These are phyloP conservation scores for Aspergillus sp. DNA, from an alignment of 2,329 filamentous ascomycete species.

Conservation along the genomic window DNA sequence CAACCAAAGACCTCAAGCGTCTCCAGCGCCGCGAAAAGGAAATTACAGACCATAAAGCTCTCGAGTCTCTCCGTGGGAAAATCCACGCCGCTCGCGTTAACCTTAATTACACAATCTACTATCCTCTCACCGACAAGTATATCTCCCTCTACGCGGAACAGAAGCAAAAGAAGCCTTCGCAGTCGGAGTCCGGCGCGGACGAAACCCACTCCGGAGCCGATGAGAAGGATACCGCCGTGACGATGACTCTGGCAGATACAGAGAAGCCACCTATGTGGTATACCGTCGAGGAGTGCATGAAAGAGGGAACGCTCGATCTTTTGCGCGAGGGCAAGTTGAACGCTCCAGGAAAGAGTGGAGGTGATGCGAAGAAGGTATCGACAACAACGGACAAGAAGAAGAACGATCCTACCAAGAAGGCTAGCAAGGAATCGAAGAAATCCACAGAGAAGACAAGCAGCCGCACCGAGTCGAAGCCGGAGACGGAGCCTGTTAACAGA, in stretches of 20 bases:
- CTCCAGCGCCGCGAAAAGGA: slow-evolving; percentile 35
- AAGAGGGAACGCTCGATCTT: slow-evolving; percentile 35
- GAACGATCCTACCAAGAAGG: slow-evolving; percentile 8
- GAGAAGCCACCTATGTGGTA: slow-evolving; percentile 40
- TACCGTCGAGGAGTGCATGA: slow-evolving; percentile 39
- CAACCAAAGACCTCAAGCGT: slow-evolving; percentile 32
- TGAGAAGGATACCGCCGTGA: background rate
- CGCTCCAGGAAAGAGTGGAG: background rate
- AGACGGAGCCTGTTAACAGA: slow-evolving; percentile 3
- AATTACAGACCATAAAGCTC: slow-evolving; percentile 21
- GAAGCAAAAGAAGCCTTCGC: slow-evolving; percentile 20
- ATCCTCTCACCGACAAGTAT: slow-evolving; percentile 55
- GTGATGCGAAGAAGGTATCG: slow-evolving; percentile 5
- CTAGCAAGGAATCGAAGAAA: slow-evolving; percentile 3
- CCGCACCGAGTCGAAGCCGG: background rate
- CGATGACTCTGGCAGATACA: slow-evolving; percentile 1
- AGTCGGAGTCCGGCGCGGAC: slow-evolving; percentile 1
- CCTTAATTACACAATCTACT: slow-evolving; percentile 57
- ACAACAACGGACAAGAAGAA: slow-evolving; percentile 10
- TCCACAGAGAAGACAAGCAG: slow-evolving; percentile 5
- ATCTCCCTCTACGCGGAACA: slow-evolving; percentile 47
- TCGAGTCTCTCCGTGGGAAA: slow-evolving; percentile 23
- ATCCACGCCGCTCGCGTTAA: slow-evolving; percentile 50
- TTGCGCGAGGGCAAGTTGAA: slow-evolving; percentile 37
- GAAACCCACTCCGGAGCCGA: slow-evolving; percentile 11